A percentile compares a stretch with the other conserved stretches of the same genome.
Evolutionary conservation across 2,329 filamentous ascomycete species (phyloP).

Genomic region (Dryadomyces quercus-mongolicae): DNA sequence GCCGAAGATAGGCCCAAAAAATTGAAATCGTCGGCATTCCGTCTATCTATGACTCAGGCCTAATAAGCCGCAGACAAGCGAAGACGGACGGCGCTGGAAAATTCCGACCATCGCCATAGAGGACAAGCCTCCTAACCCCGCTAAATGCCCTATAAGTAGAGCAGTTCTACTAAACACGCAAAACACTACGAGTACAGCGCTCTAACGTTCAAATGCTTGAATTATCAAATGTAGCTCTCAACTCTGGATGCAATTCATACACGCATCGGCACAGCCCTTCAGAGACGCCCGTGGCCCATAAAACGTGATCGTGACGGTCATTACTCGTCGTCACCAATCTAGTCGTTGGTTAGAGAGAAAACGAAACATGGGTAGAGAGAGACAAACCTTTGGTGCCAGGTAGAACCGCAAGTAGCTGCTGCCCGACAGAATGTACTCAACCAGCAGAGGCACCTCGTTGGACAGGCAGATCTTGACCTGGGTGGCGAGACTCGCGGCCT

Average conservation of each 20-base stretch:
- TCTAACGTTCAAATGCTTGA: background rate
- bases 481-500: conserved; percentile 72
- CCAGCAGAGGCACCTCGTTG: conserved; percentile 88
- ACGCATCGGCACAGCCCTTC: background rate
- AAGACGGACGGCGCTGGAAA: no score
- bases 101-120: no score
- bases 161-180: no score
- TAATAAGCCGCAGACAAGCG: no score
- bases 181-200: no score
- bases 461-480: conserved; percentile 88
- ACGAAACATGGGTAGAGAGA: background rate
- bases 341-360: no score
- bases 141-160: no score
- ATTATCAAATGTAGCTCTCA: background rate
- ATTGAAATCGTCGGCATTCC: background rate
- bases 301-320: no score
- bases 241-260: background rate
- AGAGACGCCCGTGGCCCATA: no score
- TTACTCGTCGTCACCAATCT: conserved; percentile 28
- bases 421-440: conserved; percentile 74
- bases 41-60: background rate
- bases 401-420: conserved; percentile 94
- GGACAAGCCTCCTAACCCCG: no score
- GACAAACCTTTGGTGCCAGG: conserved; percentile 83
- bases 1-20: background rate